Conservation (phyloP, 306 rosid genomes). For the Betula pendula region DNA sequence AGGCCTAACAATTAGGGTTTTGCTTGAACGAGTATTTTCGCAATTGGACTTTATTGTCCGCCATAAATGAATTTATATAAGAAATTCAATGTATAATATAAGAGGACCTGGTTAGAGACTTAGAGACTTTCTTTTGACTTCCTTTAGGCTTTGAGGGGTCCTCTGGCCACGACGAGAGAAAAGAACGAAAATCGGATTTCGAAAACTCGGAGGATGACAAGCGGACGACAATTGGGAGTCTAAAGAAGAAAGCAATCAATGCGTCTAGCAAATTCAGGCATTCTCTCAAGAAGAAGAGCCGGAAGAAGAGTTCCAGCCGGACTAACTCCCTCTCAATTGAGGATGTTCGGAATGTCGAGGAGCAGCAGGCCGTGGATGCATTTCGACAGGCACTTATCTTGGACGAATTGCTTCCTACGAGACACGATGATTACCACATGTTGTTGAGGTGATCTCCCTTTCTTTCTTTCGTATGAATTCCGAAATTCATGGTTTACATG, state of each 20-base stretch:
- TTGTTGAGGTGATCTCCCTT: conserved; percentile 58
- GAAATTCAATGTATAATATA: background rate
- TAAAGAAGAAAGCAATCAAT: conserved; percentile 79
- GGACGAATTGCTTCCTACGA: conserved; percentile 70
- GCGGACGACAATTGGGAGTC: conserved; percentile 61
- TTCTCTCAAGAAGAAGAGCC: conserved; percentile 68
- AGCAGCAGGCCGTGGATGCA: conserved; percentile 68
- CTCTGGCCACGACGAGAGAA: conserved; percentile 64
- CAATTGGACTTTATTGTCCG: background rate
- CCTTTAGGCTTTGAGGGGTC: conserved; percentile 75
- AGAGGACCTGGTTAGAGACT: background rate
- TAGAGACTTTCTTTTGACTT: background rate
- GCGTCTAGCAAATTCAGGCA: conserved; percentile 85
- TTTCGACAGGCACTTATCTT: conserved; percentile 67
- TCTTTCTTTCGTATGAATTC: background rate
- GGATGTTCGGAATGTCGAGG: conserved; percentile 81
- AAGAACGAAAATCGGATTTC: conserved; percentile 70
- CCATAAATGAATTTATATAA: background rate
- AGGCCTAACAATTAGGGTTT: background rate
- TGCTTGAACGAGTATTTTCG: background rate
- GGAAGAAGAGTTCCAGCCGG: conserved; percentile 43
- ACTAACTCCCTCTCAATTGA: conserved; percentile 65
- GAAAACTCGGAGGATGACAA: conserved; percentile 82
- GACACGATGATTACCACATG: conserved; percentile 79
- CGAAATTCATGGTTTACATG: background rate